Percentiles rank a stretch among this genome's conserved stretches.
These are phyloP conservation scores for Pisolithus orientalis DNA, from an alignment of 768 basidiomycete genomes.

Conservation along the genomic window DNA sequence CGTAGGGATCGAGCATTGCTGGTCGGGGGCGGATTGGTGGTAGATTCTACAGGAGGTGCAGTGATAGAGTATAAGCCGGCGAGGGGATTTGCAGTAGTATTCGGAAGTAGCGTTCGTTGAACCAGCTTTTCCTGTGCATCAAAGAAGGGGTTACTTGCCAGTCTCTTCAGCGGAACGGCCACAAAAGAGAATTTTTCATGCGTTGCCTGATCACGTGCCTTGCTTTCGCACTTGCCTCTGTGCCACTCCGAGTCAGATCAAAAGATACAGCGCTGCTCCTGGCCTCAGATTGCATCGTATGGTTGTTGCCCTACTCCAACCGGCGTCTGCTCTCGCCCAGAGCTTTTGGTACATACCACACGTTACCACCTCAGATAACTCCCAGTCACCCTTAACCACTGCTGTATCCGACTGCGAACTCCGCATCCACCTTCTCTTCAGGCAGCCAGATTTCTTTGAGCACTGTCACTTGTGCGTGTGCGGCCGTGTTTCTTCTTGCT, in stretches of 20 bases:
- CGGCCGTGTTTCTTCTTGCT: constrained; percentile 36
- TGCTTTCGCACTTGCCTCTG: too few species aligned
- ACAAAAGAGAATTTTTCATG: neutral
- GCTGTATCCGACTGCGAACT: too few species aligned
- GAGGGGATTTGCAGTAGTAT: constrained; percentile 30
- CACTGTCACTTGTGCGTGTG: constrained; percentile 57
- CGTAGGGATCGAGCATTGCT: constrained; percentile 51
- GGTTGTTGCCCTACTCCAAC: neutral
- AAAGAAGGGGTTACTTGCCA: constrained; percentile 27
- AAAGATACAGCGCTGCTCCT: neutral
- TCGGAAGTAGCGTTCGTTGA: constrained; percentile 10
- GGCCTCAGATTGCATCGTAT: constrained; percentile 17
- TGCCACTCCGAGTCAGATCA: constrained; percentile 2
- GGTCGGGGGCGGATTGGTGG: constrained; percentile 22
- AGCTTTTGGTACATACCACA: constrained; percentile 18
- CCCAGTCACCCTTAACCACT: too few species aligned
- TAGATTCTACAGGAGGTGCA: constrained; percentile 23
- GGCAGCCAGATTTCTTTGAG: constrained; percentile 22
- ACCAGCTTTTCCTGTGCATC: constrained; percentile 33
- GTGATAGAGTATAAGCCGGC: constrained; percentile 27
- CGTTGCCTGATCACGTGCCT: too few species aligned
- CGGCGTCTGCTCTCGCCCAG: constrained; percentile 8
- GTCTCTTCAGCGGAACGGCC: constrained; percentile 7
- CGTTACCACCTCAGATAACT: neutral
- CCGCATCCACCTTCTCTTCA: too few species aligned